A percentile compares a stretch with the other conserved stretches of the same genome.
Conservation (phyloP, 768 basidiomycete genomes). For the Naganishia randhawae region DNA sequence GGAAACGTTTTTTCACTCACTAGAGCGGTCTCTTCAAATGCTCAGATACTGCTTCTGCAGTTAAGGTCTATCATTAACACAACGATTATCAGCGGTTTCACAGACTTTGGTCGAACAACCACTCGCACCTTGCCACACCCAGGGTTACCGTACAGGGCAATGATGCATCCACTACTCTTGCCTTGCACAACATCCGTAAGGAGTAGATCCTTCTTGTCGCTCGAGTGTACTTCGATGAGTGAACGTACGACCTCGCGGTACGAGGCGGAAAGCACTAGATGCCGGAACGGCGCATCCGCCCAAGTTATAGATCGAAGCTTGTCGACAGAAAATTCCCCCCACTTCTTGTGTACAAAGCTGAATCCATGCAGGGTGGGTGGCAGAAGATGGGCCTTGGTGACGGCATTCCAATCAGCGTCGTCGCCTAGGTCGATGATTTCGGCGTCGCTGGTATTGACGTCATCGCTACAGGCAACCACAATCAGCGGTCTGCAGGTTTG, state of each 20-base stretch:
- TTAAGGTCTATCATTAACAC: background rate
- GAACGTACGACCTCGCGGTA: conserved; percentile 4
- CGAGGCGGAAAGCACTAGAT: background rate
- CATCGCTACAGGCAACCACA: background rate
- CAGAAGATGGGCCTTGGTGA: background rate
- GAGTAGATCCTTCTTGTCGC: conserved; percentile 11
- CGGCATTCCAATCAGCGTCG: background rate
- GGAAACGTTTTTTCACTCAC: background rate
- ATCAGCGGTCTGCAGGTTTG: background rate
- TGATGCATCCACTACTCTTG: conserved; percentile 1
- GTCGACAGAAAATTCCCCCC: conserved; percentile 3
- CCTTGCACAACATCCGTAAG: background rate
- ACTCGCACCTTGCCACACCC: conserved; percentile 1
- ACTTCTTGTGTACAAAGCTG: conserved; percentile 9
- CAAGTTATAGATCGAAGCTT: background rate
- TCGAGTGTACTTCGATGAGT: conserved; percentile 10
- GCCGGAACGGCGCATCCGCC: background rate
- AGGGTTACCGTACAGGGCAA: background rate
- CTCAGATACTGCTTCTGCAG: conserved; percentile 4
- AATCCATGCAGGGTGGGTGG: conserved; percentile 1
- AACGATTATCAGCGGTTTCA: background rate
- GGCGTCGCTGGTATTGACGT: background rate
- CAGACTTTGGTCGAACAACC: background rate
- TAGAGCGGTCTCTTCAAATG: conserved; percentile 6
- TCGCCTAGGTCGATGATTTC: conserved; percentile 2